phyloP scores from a whole-genome alignment of 1,284 basidiomycete species.

The Fomitopsis pinicola region DNA sequence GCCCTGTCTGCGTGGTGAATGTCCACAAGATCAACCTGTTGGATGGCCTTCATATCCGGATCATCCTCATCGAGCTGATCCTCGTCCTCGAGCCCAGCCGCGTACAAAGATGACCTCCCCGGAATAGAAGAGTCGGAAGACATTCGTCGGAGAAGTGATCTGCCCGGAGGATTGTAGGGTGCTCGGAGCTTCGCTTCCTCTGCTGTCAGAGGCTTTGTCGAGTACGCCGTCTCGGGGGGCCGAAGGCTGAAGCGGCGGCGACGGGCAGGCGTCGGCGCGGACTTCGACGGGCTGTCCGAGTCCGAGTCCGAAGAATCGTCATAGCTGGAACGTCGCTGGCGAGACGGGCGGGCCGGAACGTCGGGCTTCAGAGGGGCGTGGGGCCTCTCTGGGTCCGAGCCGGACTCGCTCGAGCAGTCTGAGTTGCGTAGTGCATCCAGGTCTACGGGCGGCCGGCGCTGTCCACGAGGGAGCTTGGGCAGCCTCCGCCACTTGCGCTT shows the following conservation, averaged over 20 bases:
- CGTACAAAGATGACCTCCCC: conserved; percentile 8
- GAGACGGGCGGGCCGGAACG: not conserved
- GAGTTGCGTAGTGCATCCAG: not conserved
- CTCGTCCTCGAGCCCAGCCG: not conserved
- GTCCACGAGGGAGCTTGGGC: not conserved
- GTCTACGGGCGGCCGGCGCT: not conserved
- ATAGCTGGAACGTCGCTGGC: not conserved
- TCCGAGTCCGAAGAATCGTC: not conserved
- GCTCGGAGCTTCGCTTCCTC: not conserved
- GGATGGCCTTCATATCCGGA: conserved; percentile 25
- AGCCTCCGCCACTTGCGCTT: conserved; percentile 1
- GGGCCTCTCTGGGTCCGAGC: not conserved
- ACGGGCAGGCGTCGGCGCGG: conserved; percentile 36
- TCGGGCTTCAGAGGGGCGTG: not conserved
- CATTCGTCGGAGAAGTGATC: not conserved
- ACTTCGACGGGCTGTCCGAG: conserved; percentile 24
- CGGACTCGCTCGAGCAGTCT: not conserved
- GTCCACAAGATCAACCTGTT: conserved; percentile 44
- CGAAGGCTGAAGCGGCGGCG: conserved; percentile 58
- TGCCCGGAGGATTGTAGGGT: not conserved
- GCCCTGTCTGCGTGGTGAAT: conserved; percentile 40
- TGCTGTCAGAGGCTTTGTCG: not conserved
- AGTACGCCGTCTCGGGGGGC: conserved; percentile 32
- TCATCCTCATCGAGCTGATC: conserved; percentile 27
- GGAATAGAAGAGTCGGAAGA: not conserved